Conservation (phyloP, 2,329 filamentous ascomycete genomes). For the Penicillium vulpinum region DNA sequence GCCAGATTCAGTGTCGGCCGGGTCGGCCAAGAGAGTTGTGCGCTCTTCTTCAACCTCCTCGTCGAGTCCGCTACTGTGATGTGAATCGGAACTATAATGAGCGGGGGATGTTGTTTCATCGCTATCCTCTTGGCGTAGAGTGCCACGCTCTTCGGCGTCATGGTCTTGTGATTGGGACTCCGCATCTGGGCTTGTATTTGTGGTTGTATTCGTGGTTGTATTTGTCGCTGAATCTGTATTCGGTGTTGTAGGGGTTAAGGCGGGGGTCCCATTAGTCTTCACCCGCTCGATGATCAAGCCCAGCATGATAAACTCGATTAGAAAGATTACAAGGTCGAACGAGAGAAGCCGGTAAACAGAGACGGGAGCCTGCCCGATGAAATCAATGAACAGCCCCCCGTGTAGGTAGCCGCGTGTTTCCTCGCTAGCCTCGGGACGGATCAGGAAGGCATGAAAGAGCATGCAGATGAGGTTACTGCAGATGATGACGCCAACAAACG, state of each 20-base stretch:
- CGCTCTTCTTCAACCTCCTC: constrained; percentile 30
- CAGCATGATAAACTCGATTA: constrained; percentile 59
- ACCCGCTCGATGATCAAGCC: constrained; percentile 55
- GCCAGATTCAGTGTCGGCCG: constrained; percentile 25
- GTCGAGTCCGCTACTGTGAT: constrained; percentile 12
- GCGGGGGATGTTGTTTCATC: constrained; percentile 41
- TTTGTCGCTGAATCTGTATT: constrained; percentile 21
- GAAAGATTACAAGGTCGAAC: constrained; percentile 56
- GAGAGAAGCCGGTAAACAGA: constrained; percentile 54
- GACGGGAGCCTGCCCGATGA: constrained; percentile 61
- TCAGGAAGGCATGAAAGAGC: constrained; percentile 56
- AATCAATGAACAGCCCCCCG: constrained; percentile 64
- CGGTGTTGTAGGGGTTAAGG: constrained; percentile 9
- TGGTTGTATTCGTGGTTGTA: constrained; percentile 25
- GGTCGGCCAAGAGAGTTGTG: constrained; percentile 38
- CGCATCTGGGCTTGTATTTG: constrained; percentile 22
- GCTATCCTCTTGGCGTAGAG: constrained; percentile 44
- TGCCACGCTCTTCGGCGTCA: constrained; percentile 61
- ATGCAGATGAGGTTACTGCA: constrained; percentile 58
- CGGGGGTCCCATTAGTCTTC: constrained; percentile 41
- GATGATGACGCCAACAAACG: constrained; percentile 57
- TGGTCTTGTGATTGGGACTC: constrained; percentile 49
- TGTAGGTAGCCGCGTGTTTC: constrained; percentile 57
- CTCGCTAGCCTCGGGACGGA: constrained; percentile 54
- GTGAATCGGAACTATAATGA: constrained; percentile 37